A percentile compares a stretch with the other conserved stretches of the same genome.
Evolutionary conservation across 2,329 filamentous ascomycete genomes (phyloP).

Genomic region (Sarocladium brachiariae): DNA sequence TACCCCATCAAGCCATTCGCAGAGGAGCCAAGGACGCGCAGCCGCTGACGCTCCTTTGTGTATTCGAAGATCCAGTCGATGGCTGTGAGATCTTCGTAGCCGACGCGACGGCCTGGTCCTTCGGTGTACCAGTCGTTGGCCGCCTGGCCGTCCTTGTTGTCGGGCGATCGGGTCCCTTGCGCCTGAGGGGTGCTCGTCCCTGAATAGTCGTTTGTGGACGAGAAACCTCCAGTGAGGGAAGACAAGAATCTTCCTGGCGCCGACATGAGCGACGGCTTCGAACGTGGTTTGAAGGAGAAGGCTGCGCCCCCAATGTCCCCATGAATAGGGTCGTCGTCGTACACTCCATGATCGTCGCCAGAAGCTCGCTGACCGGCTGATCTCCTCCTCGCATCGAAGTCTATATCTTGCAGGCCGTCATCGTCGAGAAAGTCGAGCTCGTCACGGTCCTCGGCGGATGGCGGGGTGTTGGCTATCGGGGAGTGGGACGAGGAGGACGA

Average conservation of each 20-base stretch:
- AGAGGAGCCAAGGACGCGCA: conserved; percentile 67
- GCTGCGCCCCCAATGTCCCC: conserved; percentile 38
- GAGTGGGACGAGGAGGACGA: conserved; percentile 26
- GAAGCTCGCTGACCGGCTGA: background rate
- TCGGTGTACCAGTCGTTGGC: conserved; percentile 81
- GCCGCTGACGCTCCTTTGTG: conserved; percentile 84
- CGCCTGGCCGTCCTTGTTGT: conserved; percentile 36
- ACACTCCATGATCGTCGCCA: conserved; percentile 25
- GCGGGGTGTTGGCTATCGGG: conserved; percentile 19
- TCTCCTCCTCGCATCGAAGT: background rate
- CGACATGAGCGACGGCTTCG: conserved; percentile 43
- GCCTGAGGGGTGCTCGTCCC: background rate
- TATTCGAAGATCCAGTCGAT: conserved; percentile 99
- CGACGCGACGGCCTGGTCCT: conserved; percentile 80
- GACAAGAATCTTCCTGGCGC: conserved; percentile 41
- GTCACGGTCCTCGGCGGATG: conserved; percentile 33
- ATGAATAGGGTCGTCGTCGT: conserved; percentile 51
- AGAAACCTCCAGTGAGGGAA: conserved; percentile 33
- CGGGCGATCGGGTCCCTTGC: conserved; percentile 15
- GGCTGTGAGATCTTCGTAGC: conserved; percentile 91
- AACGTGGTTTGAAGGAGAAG: conserved; percentile 67
- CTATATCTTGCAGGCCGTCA: conserved; percentile 17
- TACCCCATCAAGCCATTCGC: conserved; percentile 67
- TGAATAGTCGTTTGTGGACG: conserved; percentile 9
- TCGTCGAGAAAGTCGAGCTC: conserved; percentile 41